Evolutionary conservation across 805 yeast species (phyloP).

Genomic region (Candida hungchunana): DNA sequence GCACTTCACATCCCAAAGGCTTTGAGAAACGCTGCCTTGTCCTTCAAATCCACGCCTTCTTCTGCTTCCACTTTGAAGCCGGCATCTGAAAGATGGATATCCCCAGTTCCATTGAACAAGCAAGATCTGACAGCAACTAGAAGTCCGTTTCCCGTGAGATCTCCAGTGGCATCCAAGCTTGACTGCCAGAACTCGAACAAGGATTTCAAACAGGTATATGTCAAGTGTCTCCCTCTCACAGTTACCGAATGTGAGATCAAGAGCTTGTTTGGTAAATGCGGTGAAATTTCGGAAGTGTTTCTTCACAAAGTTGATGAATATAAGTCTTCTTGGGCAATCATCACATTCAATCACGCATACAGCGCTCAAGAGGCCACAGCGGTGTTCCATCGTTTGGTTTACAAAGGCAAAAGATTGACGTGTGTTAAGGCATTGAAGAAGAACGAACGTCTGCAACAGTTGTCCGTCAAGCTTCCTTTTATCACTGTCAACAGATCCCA

Average conservation of each 20-base stretch:
- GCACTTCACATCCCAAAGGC: conserved; percentile 36
- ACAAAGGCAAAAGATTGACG: conserved; percentile 27
- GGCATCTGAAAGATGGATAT: no score
- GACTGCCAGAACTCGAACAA: no score
- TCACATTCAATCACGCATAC: conserved; percentile 42
- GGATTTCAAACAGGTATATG: conserved; percentile 34
- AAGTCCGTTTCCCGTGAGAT: background rate
- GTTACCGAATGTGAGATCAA: conserved; percentile 38
- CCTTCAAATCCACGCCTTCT: conserved; percentile 1
- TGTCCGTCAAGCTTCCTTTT: conserved; percentile 2
- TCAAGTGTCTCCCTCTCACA: conserved; percentile 42
- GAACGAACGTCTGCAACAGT: conserved; percentile 18
- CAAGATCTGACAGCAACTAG: background rate
- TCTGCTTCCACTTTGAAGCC: conserved; percentile 7
- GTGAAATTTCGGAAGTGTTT: conserved; percentile 46
- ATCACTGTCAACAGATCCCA: conserved; percentile 1
- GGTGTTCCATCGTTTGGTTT: conserved; percentile 26
- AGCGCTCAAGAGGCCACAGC: conserved; percentile 43
- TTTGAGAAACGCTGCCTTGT: conserved; percentile 8
- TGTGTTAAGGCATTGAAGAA: conserved; percentile 29
- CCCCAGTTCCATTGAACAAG: no score
- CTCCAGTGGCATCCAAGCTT: conserved; percentile 1
- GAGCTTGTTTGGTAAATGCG: conserved; percentile 41
- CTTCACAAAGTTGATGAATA: conserved; percentile 41
- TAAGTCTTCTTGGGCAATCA: conserved; percentile 40